These are phyloP conservation scores for Echium plantagineum DNA, from an alignment of 257 asterid genomes.

Conservation along the genomic window DNA sequence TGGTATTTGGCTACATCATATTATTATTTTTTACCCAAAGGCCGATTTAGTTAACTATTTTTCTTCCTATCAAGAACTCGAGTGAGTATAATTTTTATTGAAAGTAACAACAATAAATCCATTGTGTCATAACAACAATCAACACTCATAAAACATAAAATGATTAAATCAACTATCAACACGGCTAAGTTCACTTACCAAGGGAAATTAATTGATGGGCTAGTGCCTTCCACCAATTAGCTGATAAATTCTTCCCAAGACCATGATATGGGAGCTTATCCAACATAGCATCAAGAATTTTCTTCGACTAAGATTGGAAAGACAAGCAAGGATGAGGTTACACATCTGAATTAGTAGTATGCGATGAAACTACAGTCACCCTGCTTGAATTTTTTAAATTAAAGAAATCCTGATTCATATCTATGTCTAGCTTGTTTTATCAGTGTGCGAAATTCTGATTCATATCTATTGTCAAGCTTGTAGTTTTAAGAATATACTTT, in stretches of 20 bases:
- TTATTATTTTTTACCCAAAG: too few relatives aligned
- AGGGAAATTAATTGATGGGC: constrained; percentile 64
- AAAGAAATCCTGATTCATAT: too few relatives aligned
- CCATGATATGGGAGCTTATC: constrained; percentile 92
- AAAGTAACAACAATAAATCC: too few relatives aligned
- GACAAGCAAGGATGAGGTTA: constrained; percentile 2
- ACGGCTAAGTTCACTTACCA: constrained; percentile 30
- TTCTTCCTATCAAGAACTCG: too few relatives aligned
- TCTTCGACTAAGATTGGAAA: constrained; percentile 54
- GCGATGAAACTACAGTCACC: background rate
- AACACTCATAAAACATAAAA: background rate
- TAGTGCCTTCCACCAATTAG: constrained; percentile 93
- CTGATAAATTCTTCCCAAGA: constrained; percentile 73
- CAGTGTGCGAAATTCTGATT: too few relatives aligned
- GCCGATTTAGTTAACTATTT: too few relatives aligned
- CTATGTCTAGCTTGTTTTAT: background rate
- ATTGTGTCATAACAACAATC: too few relatives aligned
- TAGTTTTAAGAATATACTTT: too few relatives aligned
- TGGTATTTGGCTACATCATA: too few relatives aligned
- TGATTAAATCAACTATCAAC: background rate
- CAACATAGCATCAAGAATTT: constrained; percentile 56
- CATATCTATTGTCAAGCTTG: too few relatives aligned
- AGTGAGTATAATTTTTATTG: too few relatives aligned
- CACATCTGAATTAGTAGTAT: background rate
- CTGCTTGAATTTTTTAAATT: background rate